phyloP scores from a whole-genome alignment of 192 early-diverging fungal genomes.

The Chytriomyces confervae region DNA sequence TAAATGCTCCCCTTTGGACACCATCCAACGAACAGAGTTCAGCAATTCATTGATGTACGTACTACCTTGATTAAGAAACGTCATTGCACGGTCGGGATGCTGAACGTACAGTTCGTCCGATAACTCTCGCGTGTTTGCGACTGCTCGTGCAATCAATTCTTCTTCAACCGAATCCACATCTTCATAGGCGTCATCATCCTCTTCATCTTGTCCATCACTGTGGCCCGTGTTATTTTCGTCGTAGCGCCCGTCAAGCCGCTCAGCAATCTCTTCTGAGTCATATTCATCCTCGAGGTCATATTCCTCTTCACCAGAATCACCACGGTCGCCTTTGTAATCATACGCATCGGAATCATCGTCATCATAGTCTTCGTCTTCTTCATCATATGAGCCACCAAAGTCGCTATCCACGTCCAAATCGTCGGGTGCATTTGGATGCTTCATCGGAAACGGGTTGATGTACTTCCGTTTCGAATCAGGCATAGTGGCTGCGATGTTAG shows the following conservation, averaged over 20 bases:
- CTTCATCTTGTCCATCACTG: not conserved
- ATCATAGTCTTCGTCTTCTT: not conserved
- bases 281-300: not conserved
- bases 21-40: constrained; percentile 33
- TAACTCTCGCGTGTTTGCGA: no score
- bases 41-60: constrained; percentile 28
- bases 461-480: constrained; percentile 7
- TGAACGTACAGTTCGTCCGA: constrained; percentile 2
- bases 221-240: not conserved
- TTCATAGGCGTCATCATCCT: constrained; percentile 20
- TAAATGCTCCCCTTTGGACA: constrained; percentile 24
- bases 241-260: not conserved
- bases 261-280: not conserved
- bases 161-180: constrained; percentile 11
- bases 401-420: constrained; percentile 15
- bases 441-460: constrained; percentile 25
- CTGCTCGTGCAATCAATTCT: not conserved
- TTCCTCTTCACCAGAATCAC: not conserved
- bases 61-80: constrained; percentile 32
- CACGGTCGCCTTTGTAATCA: constrained; percentile 5
- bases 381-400: constrained; percentile 18
- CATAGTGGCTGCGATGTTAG: not conserved
- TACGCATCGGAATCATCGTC: not conserved
- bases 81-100: constrained; percentile 25
- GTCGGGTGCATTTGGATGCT: constrained; percentile 19